Percentiles rank a stretch among this genome's conserved stretches.
Conservation (phyloP, 495 filamentous ascomycete species). For the Hypoxylon fuscum region DNA sequence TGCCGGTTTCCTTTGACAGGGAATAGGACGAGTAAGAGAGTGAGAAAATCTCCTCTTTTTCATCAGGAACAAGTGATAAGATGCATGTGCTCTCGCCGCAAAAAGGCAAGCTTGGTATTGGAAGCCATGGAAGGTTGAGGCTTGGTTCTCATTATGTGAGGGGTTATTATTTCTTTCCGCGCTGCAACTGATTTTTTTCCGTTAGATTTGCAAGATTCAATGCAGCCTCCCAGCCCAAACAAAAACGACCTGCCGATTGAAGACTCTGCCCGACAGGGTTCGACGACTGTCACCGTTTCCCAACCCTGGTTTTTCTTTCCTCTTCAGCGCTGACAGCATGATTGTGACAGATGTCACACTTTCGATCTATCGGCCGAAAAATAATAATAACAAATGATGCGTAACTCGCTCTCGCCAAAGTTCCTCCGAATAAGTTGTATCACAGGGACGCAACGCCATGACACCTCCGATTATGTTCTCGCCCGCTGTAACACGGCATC, state of each 20-base stretch:
- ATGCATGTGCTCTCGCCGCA: slow-evolving; percentile 24
- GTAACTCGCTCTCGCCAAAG: slow-evolving; percentile 30
- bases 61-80: slow-evolving; percentile 30
- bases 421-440: slow-evolving; percentile 25
- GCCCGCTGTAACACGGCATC: slow-evolving; percentile 27
- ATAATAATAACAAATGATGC: slow-evolving; percentile 23
- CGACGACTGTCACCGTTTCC: slow-evolving; percentile 17
- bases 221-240: slow-evolving; percentile 31
- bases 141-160: slow-evolving; percentile 39
- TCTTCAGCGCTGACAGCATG: slow-evolving; percentile 8
- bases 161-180: slow-evolving; percentile 30
- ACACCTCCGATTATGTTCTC: slow-evolving; percentile 33
- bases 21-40: slow-evolving; percentile 3
- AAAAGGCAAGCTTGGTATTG: slow-evolving; percentile 28
- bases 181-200: slow-evolving; percentile 33
- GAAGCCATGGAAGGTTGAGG: slow-evolving; percentile 32
- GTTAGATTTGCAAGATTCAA: slow-evolving; percentile 37
- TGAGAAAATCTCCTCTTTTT: slow-evolving; percentile 1
- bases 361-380: slow-evolving; percentile 29
- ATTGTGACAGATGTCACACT: slow-evolving; percentile 20
- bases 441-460: slow-evolving; percentile 22
- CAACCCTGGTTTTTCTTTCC: slow-evolving; percentile 29
- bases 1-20: neutral
- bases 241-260: slow-evolving; percentile 40
- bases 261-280: slow-evolving; percentile 39